phyloP scores from a whole-genome alignment of 208 protist genomes.

The Leishmania lainsoni region DNA sequence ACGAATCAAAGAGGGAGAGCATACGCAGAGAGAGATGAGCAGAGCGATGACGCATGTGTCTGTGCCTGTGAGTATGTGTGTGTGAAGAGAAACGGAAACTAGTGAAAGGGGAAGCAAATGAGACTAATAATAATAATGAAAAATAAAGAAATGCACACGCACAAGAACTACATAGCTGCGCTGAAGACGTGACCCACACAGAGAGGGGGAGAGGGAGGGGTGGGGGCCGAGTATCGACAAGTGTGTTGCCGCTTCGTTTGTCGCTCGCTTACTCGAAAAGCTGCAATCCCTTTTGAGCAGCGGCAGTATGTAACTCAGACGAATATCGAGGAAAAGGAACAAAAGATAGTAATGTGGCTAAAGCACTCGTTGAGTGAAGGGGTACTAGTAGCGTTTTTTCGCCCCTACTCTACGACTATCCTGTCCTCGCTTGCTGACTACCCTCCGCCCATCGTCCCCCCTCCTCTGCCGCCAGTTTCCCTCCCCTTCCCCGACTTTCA shows the following conservation, averaged over 20 bases:
- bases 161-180: conserved; percentile 14
- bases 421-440: background rate
- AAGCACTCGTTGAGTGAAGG: background rate
- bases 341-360: background rate
- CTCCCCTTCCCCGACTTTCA: background rate
- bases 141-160: too few relatives aligned
- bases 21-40: background rate
- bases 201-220: background rate
- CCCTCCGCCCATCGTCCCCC: background rate
- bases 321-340: background rate
- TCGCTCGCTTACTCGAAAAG: background rate
- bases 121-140: background rate
- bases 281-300: background rate
- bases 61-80: too few relatives aligned
- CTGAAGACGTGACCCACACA: background rate
- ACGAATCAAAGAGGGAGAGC: conserved; percentile 4
- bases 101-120: conserved; percentile 12
- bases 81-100: conserved; percentile 5
- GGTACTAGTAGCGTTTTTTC: background rate
- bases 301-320: background rate
- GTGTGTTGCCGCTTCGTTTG: background rate
- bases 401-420: background rate
- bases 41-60: background rate
- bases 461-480: conserved; percentile 2
- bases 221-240: background rate